These are phyloP conservation scores for Capniomyces stellatus DNA, from an alignment of 371 early-diverging fungal genomes.

Conservation along the genomic window DNA sequence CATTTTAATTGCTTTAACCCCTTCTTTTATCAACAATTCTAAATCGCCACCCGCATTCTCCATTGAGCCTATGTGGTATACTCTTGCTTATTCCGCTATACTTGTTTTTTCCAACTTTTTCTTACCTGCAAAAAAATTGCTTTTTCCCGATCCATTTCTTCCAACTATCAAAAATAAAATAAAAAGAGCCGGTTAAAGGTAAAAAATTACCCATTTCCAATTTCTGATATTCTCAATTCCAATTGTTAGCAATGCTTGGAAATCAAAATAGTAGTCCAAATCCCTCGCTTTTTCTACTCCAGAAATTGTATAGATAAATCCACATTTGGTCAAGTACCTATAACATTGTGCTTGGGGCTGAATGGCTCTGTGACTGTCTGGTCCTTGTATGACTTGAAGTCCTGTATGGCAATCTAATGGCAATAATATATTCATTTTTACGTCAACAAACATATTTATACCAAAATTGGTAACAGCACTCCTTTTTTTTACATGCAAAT, in stretches of 20 bases:
- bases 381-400: constrained; percentile 97
- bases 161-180: constrained; percentile 84
- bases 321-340: constrained; percentile 83
- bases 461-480: too few species aligned
- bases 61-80: not conserved
- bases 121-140: constrained; percentile 82
- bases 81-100: not conserved
- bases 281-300: too few species aligned
- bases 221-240: too few species aligned
- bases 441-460: too few species aligned
- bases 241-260: too few species aligned
- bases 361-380: constrained; percentile 84
- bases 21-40: constrained; percentile 8
- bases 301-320: too few species aligned
- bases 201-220: too few species aligned
- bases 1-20: not conserved
- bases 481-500: too few species aligned
- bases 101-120: not conserved
- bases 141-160: constrained; percentile 98
- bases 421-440: too few species aligned
- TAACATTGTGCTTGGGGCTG: constrained; percentile 81
- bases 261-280: too few species aligned
- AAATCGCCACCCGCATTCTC: not conserved
- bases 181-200: too few species aligned
- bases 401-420: constrained; percentile 87